A percentile compares a stretch with the other conserved stretches of the same genome.
These are phyloP conservation scores for Aspergillus costaricaensis DNA, from an alignment of 2,329 filamentous ascomycete species.

Conservation along the genomic window DNA sequence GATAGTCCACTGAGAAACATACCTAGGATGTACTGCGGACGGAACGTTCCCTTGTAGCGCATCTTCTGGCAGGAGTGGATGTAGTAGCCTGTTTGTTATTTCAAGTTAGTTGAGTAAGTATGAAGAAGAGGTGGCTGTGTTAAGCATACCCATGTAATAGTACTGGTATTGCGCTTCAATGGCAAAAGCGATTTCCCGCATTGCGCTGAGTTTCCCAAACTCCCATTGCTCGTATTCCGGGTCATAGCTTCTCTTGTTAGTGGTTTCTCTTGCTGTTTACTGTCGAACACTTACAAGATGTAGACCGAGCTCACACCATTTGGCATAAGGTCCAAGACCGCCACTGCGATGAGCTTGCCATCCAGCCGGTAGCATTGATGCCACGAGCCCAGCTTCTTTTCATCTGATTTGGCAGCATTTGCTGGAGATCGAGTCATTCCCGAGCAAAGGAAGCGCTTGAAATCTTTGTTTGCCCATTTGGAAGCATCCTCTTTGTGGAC, in stretches of 20 bases:
- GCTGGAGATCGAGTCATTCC: conserved; percentile 45
- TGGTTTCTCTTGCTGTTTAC: background rate
- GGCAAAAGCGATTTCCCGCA: conserved; percentile 60
- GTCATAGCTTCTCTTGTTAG: conserved; percentile 52
- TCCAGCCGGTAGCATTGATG: conserved; percentile 55
- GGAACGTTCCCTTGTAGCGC: conserved; percentile 52
- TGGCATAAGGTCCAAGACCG: conserved; percentile 51
- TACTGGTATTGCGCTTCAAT: conserved; percentile 58
- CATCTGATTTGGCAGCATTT: conserved; percentile 34
- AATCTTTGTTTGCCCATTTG: conserved; percentile 47
- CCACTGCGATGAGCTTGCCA: conserved; percentile 51
- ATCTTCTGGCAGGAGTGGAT: conserved; percentile 60
- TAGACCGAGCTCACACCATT: conserved; percentile 53
- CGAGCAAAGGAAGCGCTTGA: conserved; percentile 51
- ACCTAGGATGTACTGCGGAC: conserved; percentile 54
- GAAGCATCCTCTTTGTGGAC: conserved; percentile 50
- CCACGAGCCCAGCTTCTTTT: conserved; percentile 51
- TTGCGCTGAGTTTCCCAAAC: conserved; percentile 64
- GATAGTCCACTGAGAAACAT: conserved; percentile 13
- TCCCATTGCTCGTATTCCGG: conserved; percentile 62
- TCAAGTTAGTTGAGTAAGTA: background rate
- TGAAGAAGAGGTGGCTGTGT: background rate
- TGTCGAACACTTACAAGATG: conserved; percentile 43
- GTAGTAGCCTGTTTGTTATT: conserved; percentile 55
- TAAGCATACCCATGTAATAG: conserved; percentile 63